phyloP scores from a whole-genome alignment of 805 yeast genomes.

The Teunomyces gatunensis region DNA sequence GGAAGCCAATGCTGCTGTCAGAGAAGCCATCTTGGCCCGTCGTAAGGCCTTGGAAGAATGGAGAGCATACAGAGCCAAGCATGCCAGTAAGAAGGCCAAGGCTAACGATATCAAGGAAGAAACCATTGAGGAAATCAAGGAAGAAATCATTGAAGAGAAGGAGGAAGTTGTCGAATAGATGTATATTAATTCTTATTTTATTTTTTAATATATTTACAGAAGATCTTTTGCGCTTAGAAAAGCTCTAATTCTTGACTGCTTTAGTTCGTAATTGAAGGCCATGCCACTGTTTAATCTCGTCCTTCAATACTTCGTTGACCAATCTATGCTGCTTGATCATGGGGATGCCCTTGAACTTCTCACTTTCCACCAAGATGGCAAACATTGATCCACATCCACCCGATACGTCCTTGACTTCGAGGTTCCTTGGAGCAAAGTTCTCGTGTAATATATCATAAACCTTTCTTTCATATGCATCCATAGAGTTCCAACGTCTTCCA shows the following conservation, averaged over 20 bases:
- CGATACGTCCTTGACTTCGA: constrained; percentile 77
- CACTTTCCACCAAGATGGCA: constrained; percentile 74
- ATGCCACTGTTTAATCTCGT: constrained; percentile 91
- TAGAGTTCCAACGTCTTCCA: constrained; percentile 12
- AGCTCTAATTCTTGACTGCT: constrained; percentile 23
- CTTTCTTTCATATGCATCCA: constrained; percentile 63
- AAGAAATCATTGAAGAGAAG: constrained; percentile 55
- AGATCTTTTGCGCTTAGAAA: too few relatives aligned
- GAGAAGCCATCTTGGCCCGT: constrained; percentile 84
- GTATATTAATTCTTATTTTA: constrained; percentile 2
- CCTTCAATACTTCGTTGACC: constrained; percentile 77
- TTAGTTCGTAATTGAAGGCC: constrained; percentile 85
- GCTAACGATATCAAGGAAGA: constrained; percentile 52
- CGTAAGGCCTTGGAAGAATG: constrained; percentile 82
- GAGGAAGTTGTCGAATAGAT: constrained; percentile 44
- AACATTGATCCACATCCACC: constrained; percentile 99
- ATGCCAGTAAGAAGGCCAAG: constrained; percentile 33
- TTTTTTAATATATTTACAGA: background rate
- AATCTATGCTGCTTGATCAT: constrained; percentile 91
- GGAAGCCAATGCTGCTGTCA: constrained; percentile 90
- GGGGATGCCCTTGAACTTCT: constrained; percentile 70
- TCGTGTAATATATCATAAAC: constrained; percentile 54
- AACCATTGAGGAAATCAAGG: constrained; percentile 71
- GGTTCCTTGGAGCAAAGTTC: constrained; percentile 56
- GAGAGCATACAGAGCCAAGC: constrained; percentile 68